Evolutionary conservation across 202 grass and related monocot genomes (phyloP), one percentile per base, ranked within the genome.

Genomic region (Sporobolus alterniflorus): DNA sequence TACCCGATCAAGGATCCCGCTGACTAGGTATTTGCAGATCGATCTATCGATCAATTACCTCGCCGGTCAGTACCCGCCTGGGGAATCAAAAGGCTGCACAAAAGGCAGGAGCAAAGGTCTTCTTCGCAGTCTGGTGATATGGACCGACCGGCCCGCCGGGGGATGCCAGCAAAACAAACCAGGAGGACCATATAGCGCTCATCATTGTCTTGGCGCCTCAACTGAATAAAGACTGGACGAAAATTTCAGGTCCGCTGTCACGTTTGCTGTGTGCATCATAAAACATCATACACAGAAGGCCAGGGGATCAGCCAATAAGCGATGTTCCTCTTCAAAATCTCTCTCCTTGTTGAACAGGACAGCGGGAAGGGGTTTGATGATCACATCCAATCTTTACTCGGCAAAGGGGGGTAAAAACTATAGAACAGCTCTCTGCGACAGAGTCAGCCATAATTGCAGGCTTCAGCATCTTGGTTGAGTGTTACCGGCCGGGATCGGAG

Each of bases 281-380:
- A 78, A 85, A 50, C 73, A 86, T 59, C 72, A 73, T 13, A 13
- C 63, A 75, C 16, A 55, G 10, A 80, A 69, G 39, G 22, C 76
- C 84, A 82, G 40, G n/a, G n/a, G 31, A 77, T 62, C 36, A 42
- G 31, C 68, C 75, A 5, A 46, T 1, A 22, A 65, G 14, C 72
- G 61, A 61, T 22, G 47, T 74, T 54, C 21, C 36, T 17, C 43
- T 25, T 62, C 20, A 34, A 68, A 78, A 22, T 39, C 16, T 74
- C 36, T 31, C 74, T 54, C 36, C 46, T 41, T 26, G 50, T 78
- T 76, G 9, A 79, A 74, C 46, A 30, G 60, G 44, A 56, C 64
- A 63, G 60, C 22, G 1, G 21, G 16, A 48, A 46, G 68, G 14
- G 13, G 43, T 48, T 18, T 44, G 46, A 44, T 48, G 4, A 69